Evolutionary conservation across 139 green algal species (phyloP).

Genomic region (Volvox africanus): DNA sequence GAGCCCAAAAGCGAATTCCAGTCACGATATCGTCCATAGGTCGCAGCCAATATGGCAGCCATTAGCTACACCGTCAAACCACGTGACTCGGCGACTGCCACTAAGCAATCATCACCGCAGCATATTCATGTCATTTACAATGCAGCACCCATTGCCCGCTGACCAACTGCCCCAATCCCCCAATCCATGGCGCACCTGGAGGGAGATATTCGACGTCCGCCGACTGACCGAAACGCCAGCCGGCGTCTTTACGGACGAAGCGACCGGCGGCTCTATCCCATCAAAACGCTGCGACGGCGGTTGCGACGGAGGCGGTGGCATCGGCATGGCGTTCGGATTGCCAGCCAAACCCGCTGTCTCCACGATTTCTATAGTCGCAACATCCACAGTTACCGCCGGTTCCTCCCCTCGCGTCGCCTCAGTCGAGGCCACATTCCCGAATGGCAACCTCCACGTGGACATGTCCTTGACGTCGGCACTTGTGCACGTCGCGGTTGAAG

Average conservation of each 20-base stretch:
- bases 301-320: background rate
- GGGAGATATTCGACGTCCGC: slow-evolving; percentile 8
- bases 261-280: background rate
- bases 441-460: background rate
- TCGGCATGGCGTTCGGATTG: background rate
- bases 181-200: slow-evolving; percentile 3
- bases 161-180: no score
- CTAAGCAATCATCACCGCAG: no score
- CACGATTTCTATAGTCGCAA: background rate
- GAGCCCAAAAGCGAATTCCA: no score
- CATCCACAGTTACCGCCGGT: background rate
- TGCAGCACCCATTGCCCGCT: no score
- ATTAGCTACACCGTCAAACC: no score
- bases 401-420: background rate
- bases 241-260: background rate
- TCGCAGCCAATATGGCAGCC: no score
- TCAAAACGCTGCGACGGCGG: background rate
- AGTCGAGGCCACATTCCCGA: background rate
- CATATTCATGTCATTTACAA: no score
- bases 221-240: background rate
- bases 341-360: background rate
- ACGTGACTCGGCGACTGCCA: no score
- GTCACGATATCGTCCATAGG: no score
- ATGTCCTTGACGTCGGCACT: background rate
- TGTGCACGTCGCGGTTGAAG: no score